Evolutionary conservation across 371 early-diverging fungal species (phyloP).

Genomic region (Fennellomyces sp.): DNA sequence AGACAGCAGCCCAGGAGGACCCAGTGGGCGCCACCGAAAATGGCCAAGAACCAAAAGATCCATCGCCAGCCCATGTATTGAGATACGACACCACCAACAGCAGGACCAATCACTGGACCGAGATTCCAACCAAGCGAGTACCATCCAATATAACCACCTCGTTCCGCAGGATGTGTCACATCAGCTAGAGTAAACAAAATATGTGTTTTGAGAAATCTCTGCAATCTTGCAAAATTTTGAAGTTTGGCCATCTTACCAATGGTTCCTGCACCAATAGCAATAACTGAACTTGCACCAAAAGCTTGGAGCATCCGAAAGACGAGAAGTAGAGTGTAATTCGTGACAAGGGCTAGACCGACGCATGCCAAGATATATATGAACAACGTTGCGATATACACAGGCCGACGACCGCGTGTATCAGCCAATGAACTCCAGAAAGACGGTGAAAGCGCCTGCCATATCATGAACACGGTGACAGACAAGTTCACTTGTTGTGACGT

Average conservation of each 20-base stretch:
- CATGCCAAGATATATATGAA: constrained; percentile 62
- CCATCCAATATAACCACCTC: constrained; percentile 23
- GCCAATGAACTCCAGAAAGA: constrained; percentile 72
- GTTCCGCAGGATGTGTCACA: constrained; percentile 17
- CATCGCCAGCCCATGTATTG: constrained; percentile 30
- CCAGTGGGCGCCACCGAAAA: constrained; percentile 24
- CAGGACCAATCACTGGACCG: constrained; percentile 25
- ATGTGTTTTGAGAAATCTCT: too few species aligned
- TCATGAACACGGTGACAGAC: constrained; percentile 44
- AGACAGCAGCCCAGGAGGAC: constrained; percentile 22
- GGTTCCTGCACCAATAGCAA: constrained; percentile 71
- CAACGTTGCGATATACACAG: constrained; percentile 63
- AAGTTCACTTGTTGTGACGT: constrained; percentile 27
- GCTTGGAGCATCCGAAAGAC: constrained; percentile 68
- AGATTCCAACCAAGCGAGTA: constrained; percentile 21
- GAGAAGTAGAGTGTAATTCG: constrained; percentile 51
- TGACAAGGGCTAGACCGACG: constrained; percentile 58
- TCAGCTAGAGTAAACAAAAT: constrained; percentile 14
- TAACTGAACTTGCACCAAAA: constrained; percentile 66
- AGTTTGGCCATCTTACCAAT: constrained; percentile 36
- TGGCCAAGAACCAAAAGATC: constrained; percentile 41
- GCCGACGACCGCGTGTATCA: constrained; percentile 65
- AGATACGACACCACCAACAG: constrained; percentile 21
- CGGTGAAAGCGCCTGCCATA: constrained; percentile 49
- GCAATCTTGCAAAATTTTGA: neutral